Evolutionary conservation across 441 rosid species (phyloP), one percentile per base, ranked within the genome.

Genomic region (Gossypium gossypioides): DNA sequence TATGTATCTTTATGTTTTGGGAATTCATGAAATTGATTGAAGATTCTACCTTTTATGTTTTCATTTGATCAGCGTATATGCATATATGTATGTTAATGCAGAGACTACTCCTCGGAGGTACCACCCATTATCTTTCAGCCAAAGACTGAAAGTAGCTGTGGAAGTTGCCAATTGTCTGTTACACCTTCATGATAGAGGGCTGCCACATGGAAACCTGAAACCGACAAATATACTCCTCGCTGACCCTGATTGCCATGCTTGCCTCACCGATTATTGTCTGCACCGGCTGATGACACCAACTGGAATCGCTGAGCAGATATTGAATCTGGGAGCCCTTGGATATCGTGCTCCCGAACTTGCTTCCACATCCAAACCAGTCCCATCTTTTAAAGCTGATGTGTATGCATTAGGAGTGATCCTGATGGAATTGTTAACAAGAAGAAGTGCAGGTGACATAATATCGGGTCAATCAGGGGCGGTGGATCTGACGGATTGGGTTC

Each of bases 401-500:
- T 93, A 90, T 60, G 86, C 96, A 4, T 82, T 91, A 16, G 98
- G 98, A n/a, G 98, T 93, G 59, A 91, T 93, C 54, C 69, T 91
- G 71, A 88, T 93, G 98, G 98, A 93, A 79, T 78, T 93, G 75
- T 74, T 94, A 70, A 94, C 97, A 4, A 80, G 96, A 81, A 80
- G 90, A 75, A 89, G 98, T 32, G 98, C 98, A 0, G 96, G 98
- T 15, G 98, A 94, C 80, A 94, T 94, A 76, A 91, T 94, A 75
- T 94, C 97, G 0, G 98, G 98, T 50, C 97, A 90, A 62, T 86
- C 97, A 0, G 97, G 97, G 67, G 98, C 96, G 0, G 97, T 94
- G 8, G 97, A 94, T 77, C 89, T 94, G 34, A 88, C 92, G 0
- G 97, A 91, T 76, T 94, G 98, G 98, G 96, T 94, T 42, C 75